phyloP scores from a whole-genome alignment of 345 rosid species.

The Durio zibethinus region DNA sequence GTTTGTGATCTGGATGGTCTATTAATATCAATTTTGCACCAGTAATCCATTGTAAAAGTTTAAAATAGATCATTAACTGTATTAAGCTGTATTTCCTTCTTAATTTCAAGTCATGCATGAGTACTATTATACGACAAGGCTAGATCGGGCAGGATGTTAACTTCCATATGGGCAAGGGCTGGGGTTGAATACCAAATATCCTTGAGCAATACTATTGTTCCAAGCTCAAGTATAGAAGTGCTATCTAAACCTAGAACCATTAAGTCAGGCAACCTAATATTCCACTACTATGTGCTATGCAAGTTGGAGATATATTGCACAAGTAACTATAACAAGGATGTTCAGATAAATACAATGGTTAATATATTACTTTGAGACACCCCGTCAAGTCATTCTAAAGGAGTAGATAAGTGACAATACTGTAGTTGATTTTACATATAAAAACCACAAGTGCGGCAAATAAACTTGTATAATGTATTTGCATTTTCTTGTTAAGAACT shows the following conservation, averaged over 20 bases:
- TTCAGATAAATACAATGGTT: neutral
- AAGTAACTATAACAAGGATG: neutral
- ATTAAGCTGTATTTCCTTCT: neutral
- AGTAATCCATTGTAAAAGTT: neutral
- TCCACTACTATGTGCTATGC: neutral
- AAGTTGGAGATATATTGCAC: neutral
- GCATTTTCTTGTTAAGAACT: too few species aligned
- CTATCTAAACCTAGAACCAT: neutral
- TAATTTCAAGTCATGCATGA: too few species aligned
- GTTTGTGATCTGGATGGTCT: neutral
- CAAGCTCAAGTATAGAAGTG: neutral
- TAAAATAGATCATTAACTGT: neutral
- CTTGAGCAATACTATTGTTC: neutral
- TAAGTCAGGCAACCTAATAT: neutral
- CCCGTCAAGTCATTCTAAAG: neutral
- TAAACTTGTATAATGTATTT: too few species aligned
- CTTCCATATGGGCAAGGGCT: neutral
- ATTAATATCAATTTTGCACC: neutral
- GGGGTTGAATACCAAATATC: too few species aligned
- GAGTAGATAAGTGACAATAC: too few species aligned
- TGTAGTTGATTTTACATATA: too few species aligned
- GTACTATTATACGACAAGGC: neutral
- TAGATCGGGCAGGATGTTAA: neutral
- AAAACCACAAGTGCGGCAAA: too few species aligned
- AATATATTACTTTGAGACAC: neutral